Evolutionary conservation across 1,139 yeast species (phyloP), one percentile per base, ranked within the genome.

Genomic region (Sugiyamaella sp.): DNA sequence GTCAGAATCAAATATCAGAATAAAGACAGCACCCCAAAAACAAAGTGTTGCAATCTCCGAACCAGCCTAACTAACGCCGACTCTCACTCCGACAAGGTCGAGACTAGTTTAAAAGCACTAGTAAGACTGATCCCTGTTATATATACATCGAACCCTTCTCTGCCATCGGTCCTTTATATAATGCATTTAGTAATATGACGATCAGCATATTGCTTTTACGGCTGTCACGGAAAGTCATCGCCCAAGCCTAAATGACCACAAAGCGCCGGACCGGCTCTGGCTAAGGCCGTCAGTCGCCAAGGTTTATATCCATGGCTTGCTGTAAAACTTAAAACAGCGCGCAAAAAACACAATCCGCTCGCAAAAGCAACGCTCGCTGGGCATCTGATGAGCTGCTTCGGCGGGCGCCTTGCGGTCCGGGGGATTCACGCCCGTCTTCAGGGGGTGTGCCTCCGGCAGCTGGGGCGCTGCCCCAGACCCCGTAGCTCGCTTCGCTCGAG

Each of bases 191-290:
- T 29, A 29, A 29, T 29, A 12, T 29, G 35, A 14, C 35, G 35
- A 29, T 29, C 35, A 29, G 35, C 35, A 29, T 29, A 29, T 29
- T 29, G 8, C 35, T 29, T 29, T 29, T 29, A 29, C 35, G 35
- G 35, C 35, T 29, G 35, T 5, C 8, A 29, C 35, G 35, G 35
- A 29, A 29, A 29, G 29, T 10, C n/a, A n/a, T n/a, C n/a, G n/a
- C n/a, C n/a, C n/a, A n/a, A n/a, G n/a, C n/a, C n/a, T n/a, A n/a
- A n/a, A 24, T 14, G 14, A 29, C 14, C 35, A 29, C 35, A 29
- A 29, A 29, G n/a, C 8, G 35, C 8, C 14, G 8, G n/a, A n/a
- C n/a, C n/a, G n/a, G n/a, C n/a, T n/a, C 35, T 29, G 14, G 35
- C 14, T 12, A 29, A n/a, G n/a, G n/a, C n/a, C n/a, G n/a, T n/a